Evolutionary conservation across 768 basidiomycete species (phyloP).

Genomic region (Boletus huronensis): DNA sequence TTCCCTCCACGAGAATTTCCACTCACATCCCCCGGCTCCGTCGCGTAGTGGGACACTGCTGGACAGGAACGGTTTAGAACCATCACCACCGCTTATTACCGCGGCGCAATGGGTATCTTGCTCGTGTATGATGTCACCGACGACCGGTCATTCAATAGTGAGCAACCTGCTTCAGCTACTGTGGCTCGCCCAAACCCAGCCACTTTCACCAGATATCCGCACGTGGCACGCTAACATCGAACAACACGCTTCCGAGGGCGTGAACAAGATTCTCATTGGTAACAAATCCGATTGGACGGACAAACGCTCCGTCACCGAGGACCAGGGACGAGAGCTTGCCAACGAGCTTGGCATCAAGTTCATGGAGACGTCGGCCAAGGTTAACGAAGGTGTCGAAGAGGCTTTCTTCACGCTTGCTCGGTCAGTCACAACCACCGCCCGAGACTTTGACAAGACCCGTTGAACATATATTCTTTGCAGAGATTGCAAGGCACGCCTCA

Average conservation of each 20-base stretch:
- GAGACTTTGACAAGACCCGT: neutral
- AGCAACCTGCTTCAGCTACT: conserved; percentile 35
- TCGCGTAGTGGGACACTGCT: conserved; percentile 91
- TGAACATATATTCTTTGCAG: conserved; percentile 37
- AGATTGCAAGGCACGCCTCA: conserved; percentile 96
- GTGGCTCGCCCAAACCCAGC: conserved; percentile 1
- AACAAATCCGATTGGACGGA: conserved; percentile 99
- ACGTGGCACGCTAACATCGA: conserved; percentile 99
- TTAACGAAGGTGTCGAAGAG: conserved; percentile 96
- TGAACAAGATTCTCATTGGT: conserved; percentile 98
- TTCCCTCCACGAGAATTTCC: neutral
- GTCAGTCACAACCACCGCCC: conserved; percentile 43
- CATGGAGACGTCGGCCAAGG: conserved; percentile 97
- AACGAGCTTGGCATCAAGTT: conserved; percentile 93
- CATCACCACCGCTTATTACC: conserved; percentile 98
- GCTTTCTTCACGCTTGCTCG: conserved; percentile 97
- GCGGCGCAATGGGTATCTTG: conserved; percentile 97
- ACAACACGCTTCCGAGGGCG: conserved; percentile 97
- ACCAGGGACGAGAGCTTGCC: conserved; percentile 90
- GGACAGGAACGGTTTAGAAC: conserved; percentile 99
- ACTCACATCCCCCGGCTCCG: neutral
- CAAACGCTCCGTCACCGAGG: conserved; percentile 87
- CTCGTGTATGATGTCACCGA: conserved; percentile 99
- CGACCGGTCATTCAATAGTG: conserved; percentile 93
- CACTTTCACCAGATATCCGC: conserved; percentile 71